phyloP scores from a whole-genome alignment of 1,284 basidiomycete genomes.

The Trichosporon ovoides region DNA sequence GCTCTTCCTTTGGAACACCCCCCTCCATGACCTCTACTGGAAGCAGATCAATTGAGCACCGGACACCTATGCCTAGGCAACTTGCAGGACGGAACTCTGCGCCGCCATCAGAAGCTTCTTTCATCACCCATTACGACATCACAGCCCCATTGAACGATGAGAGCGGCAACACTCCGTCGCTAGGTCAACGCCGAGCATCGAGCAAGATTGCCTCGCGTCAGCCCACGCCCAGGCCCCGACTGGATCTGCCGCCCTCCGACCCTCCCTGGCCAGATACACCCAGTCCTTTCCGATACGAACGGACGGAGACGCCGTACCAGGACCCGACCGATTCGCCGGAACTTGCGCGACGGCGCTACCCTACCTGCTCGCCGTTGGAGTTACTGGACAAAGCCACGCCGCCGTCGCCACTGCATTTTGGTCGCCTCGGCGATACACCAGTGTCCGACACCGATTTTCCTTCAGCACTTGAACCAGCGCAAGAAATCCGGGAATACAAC shows the following conservation, averaged over 20 bases:
- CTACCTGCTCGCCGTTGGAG: background rate
- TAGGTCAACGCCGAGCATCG: background rate
- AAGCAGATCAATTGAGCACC: background rate
- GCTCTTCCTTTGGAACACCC: background rate
- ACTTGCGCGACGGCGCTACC: background rate
- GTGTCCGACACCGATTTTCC: background rate
- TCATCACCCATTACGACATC: constrained; percentile 14
- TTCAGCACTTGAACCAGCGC: background rate
- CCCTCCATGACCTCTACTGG: background rate
- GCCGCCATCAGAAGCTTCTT: background rate
- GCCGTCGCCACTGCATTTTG: background rate
- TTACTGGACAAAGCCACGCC: background rate
- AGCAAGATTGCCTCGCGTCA: constrained; percentile 17
- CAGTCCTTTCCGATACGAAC: background rate
- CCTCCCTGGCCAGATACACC: background rate
- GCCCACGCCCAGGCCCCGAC: constrained; percentile 13
- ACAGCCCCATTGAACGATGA: constrained; percentile 21
- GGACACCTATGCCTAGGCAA: background rate
- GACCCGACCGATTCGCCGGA: background rate
- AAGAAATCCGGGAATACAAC: background rate
- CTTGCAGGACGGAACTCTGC: background rate
- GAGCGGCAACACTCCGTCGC: background rate
- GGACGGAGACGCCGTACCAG: too few relatives aligned
- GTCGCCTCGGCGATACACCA: background rate
- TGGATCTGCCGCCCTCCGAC: background rate